Evolutionary conservation across 495 filamentous ascomycete genomes (phyloP).

Genomic region (Elasticomyces elasticus): DNA sequence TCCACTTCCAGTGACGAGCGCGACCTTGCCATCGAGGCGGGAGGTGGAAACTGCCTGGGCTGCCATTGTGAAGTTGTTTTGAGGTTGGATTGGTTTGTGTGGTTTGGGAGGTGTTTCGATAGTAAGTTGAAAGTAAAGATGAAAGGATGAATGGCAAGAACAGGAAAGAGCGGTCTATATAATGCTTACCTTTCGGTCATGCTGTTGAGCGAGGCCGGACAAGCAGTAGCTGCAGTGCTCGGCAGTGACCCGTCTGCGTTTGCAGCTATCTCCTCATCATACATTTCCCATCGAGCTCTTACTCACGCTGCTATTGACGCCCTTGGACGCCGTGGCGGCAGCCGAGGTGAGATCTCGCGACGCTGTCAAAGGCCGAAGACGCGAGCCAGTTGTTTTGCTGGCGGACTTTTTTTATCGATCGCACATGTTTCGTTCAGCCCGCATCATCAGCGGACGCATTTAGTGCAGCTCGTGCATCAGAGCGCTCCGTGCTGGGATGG

Average conservation of each 20-base stretch:
- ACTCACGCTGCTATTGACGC: not conserved
- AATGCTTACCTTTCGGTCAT: constrained; percentile 5
- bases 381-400: not conserved
- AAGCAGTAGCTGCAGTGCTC: not conserved
- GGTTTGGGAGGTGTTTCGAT: not conserved
- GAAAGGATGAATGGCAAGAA: not conserved
- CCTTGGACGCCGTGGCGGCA: not conserved
- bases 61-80: constrained; percentile 12
- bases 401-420: not conserved
- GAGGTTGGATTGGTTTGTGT: not conserved
- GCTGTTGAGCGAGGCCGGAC: not conserved
- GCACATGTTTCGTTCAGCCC: not conserved
- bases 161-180: constrained; percentile 11
- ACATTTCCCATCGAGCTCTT: not conserved
- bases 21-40: constrained; percentile 38
- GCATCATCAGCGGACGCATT: not conserved
- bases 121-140: not conserved
- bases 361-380: not conserved
- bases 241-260: not conserved
- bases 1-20: constrained; percentile 37
- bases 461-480: not conserved
- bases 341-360: not conserved
- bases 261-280: not conserved
- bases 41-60: constrained; percentile 12
- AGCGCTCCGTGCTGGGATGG: not conserved